Conservation (phyloP, 108 stramenopile genomes). For the Cyclotella choctawhatcheeana region DNA sequence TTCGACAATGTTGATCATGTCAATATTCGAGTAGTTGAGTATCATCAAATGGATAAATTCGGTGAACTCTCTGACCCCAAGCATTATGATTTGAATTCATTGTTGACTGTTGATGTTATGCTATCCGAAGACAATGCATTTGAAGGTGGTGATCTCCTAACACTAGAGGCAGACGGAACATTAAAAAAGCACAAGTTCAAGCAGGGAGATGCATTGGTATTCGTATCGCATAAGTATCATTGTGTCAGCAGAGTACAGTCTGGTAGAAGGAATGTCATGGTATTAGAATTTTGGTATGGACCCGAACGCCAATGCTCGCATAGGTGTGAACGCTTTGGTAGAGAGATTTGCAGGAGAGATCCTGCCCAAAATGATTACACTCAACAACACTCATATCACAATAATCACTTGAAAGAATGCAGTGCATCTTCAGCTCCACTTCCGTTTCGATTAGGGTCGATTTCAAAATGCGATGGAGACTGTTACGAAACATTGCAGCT, state of each 20-base stretch:
- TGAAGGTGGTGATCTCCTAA: slow-evolving; percentile 29
- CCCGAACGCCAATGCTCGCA: slow-evolving; percentile 34
- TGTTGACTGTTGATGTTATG: slow-evolving; percentile 34
- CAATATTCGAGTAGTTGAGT: slow-evolving; percentile 35
- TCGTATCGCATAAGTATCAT: slow-evolving; percentile 39
- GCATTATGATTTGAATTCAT: slow-evolving; percentile 38
- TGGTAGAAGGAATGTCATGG: slow-evolving; percentile 41
- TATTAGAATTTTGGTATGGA: slow-evolving; percentile 42
- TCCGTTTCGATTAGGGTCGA: slow-evolving; percentile 36
- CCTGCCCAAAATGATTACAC: slow-evolving; percentile 25
- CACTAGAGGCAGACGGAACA: slow-evolving; percentile 26
- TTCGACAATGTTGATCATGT: slow-evolving; percentile 37
- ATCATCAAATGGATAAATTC: slow-evolving; percentile 34
- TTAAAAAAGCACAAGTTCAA: slow-evolving; percentile 23
- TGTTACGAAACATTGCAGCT: slow-evolving; percentile 22
- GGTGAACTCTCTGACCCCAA: slow-evolving; percentile 27
- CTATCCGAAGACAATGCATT: slow-evolving; percentile 24
- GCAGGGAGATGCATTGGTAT: slow-evolving; percentile 36
- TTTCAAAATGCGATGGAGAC: slow-evolving; percentile 11
- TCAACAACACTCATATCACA: slow-evolving; percentile 6
- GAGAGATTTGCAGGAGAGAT: slow-evolving; percentile 27
- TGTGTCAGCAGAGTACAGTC: slow-evolving; percentile 19
- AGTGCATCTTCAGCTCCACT: slow-evolving; percentile 9
- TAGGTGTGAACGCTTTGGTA: slow-evolving; percentile 35
- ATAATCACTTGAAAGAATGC: not conserved